A percentile compares a stretch with the other conserved stretches of the same genome.
Conservation (phyloP, 1,284 basidiomycete species). For the Naganishia sp. region DNA sequence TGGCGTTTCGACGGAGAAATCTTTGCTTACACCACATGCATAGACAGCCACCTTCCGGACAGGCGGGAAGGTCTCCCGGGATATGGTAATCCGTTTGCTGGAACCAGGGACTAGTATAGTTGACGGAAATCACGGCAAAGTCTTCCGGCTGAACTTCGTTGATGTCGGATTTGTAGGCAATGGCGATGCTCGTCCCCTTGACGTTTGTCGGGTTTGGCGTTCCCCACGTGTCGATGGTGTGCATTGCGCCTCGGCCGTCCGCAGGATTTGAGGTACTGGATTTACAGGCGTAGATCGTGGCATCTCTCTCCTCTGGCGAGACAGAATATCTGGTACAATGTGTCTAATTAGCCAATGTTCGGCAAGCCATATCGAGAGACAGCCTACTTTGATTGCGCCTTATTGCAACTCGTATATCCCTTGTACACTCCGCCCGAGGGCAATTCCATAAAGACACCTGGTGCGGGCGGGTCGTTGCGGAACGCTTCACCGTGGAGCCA, state of each 20-base stretch:
- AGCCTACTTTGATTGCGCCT: conserved; percentile 22
- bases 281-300: conserved; percentile 24
- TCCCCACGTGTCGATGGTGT: conserved; percentile 43
- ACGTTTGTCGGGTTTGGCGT: conserved; percentile 42
- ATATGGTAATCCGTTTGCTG: conserved; percentile 34
- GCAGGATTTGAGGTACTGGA: conserved; percentile 19
- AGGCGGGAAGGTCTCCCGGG: conserved; percentile 42
- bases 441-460: conserved; percentile 44
- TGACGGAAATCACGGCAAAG: conserved; percentile 45
- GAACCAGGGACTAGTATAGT: conserved; percentile 48
- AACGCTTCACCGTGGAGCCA: conserved; percentile 60
- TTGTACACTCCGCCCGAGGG: conserved; percentile 20
- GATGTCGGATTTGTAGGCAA: conserved; percentile 38
- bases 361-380: no score
- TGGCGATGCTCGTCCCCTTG: conserved; percentile 40
- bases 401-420: conserved; percentile 23
- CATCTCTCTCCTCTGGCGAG: conserved; percentile 3
- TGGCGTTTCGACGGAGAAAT: no score
- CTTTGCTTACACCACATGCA: conserved; percentile 38
- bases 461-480: conserved; percentile 43
- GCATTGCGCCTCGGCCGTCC: conserved; percentile 47
- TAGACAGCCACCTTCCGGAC: conserved; percentile 47
- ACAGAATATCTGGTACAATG: neutral
- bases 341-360: no score
- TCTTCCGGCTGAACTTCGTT: conserved; percentile 42